These are phyloP conservation scores for Phylloporus sp. DNA, from an alignment of 768 basidiomycete species.

Conservation along the genomic window DNA sequence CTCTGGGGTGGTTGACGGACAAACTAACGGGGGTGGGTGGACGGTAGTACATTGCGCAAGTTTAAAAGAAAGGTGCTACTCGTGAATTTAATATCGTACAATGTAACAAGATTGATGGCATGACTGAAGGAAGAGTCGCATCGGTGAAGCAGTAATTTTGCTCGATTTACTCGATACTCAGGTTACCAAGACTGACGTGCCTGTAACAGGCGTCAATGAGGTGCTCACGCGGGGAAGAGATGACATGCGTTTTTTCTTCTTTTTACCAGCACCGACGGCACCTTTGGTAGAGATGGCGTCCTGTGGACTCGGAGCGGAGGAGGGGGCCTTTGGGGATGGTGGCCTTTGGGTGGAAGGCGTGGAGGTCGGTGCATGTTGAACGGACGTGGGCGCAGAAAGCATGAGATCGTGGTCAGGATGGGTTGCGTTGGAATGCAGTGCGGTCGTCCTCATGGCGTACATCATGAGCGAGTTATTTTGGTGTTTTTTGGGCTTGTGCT, in stretches of 20 bases:
- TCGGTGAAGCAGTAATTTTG: neutral
- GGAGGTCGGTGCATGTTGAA: slow-evolving; percentile 31
- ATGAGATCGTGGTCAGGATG: slow-evolving; percentile 33
- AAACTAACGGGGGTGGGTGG: slow-evolving; percentile 65
- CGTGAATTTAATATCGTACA: slow-evolving; percentile 1
- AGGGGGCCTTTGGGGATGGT: slow-evolving; percentile 30
- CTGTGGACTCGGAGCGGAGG: slow-evolving; percentile 37
- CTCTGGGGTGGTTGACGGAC: slow-evolving; percentile 74
- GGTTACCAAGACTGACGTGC: slow-evolving; percentile 21
- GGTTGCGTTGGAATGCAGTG: slow-evolving; percentile 56
- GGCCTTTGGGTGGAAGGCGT: slow-evolving; percentile 30
- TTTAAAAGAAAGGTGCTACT: neutral
- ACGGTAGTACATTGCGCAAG: slow-evolving; percentile 26
- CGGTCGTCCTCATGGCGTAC: slow-evolving; percentile 78
- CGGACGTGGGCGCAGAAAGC: slow-evolving; percentile 26
- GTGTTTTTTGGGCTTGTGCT: slow-evolving; percentile 42
- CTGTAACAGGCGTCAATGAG: slow-evolving; percentile 12
- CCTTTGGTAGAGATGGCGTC: slow-evolving; percentile 44
- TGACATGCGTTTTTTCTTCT: slow-evolving; percentile 69
- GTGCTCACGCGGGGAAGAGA: neutral
- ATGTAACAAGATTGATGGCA: neutral
- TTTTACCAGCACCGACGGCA: slow-evolving; percentile 51
- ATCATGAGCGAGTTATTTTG: slow-evolving; percentile 65
- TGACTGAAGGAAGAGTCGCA: neutral
- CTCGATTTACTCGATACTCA: slow-evolving; percentile 9